Evolutionary conservation across 2,329 filamentous ascomycete genomes (phyloP), one percentile per base, ranked within the genome.

Genomic region (Aureobasidium sp.): DNA sequence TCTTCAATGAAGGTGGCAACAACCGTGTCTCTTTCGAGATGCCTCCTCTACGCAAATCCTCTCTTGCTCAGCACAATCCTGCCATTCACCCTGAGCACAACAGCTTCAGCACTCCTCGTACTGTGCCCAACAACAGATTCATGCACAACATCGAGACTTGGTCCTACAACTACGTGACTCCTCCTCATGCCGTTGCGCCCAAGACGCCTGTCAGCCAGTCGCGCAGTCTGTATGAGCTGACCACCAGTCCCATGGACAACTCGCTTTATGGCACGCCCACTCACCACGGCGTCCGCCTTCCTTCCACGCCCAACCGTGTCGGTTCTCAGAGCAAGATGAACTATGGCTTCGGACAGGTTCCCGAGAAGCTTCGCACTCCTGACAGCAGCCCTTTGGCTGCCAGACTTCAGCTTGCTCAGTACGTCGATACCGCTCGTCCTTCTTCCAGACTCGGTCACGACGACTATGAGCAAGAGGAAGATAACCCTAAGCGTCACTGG

Each of bases 161-260:
- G 55, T 59, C 44, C 13, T 59, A 59, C 44, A 36, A 20, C 12
- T 17, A n/a, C 6, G 9, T n/a, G 12, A 44, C 32, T 12, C 27
- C 37, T 29, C n/a, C 39, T 29, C 55, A 46, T 27, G 27, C 26
- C 9, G 26, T 32, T 32, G 13, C 26, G 7, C 46, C 44, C 55
- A 43, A 59, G 43, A 59, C 55, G 1, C 55, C 55, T 29, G 9
- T 59, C 37, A 47, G 55, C 24, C 37, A 44, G 26, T 26, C 26
- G 24, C 29, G 34, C 29, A 59, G 55, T 34, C 29, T 43, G 29
- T 27, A 47, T 32, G 29, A 44, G 7, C 44, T 59, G 29, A 20
- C 41, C 8, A 32, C 26, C 55, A 59, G 55, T 26, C 55, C 55
- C 55, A 29, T 59, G 32, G 55, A 48, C 20, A 47, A 15, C n/a